Evolutionary conservation across 108 stramenopile species (phyloP), one percentile per base, ranked within the genome.

Genomic region (Skeletonema marinoi): DNA sequence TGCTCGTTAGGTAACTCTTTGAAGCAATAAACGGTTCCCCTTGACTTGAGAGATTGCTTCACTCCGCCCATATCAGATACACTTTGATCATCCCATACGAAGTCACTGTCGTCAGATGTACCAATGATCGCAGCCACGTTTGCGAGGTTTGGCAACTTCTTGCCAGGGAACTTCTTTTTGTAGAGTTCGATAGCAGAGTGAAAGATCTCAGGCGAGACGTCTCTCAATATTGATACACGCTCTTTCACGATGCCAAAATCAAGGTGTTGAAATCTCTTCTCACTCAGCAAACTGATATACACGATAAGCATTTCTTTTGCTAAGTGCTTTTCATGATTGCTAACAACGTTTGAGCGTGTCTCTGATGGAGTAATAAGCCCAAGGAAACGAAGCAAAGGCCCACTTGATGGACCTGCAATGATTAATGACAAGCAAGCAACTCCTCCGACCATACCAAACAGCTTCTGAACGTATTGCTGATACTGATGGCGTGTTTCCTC

Each of bases 211-310:
- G 50, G 38, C 11, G 76, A 72, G 17, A 76, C 39, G 12, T 76
- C 70, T 60, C 70, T 58, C 25, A 77, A 32, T 16, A 65, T 39
- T 3, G 75, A 77, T 4, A 81, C 80, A 30, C 65, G 62, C 32
- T 81, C 36, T 50, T 42, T 66, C 3, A 81, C 60, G 32, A 77
- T 48, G 14, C 65, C 70, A 42, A 31, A 77, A n/a, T 81, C 80
- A 3, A 70, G 50, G 19, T 65, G 29, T 6, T 48, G 30, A 42
- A 78, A 78, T 48, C 71, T 32, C 36, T 62, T 41, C 35, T 68
- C 44, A 42, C 66, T 29, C 14, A 75, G 21, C 31, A 75, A 19
- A 29, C 2, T 32, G 60, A 75, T 68, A 29, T 58, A 75, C 19
- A 68, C 75, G 12, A 75, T 32, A 31, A 75, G 60, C 0, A 42